Evolutionary conservation across 2,329 filamentous ascomycete species (phyloP), one percentile per base, ranked within the genome.

Genomic region (Colletotrichum eremochloae): DNA sequence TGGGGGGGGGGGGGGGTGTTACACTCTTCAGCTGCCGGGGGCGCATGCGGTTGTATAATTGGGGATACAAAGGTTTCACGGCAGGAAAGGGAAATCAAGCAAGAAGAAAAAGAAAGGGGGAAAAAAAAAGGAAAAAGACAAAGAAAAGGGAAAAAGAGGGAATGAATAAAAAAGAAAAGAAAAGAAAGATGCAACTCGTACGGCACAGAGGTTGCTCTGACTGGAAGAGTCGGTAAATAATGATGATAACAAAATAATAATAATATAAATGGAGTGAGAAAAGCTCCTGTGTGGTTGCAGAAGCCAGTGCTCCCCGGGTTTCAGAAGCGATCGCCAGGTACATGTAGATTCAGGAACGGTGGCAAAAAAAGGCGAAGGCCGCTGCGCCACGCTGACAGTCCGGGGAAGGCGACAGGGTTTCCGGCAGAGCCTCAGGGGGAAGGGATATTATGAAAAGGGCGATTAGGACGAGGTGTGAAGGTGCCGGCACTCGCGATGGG

Each of bases 391-490:
- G 7, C 48, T 46, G 55, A 18, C 55, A 61, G 67, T 65, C 66
- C 66, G 70, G 70, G 70, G 66, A 72, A 67, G 63, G 33, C 31
- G 44, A 42, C 66, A 70, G 38, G 53, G 60, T 70, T 68, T 70
- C 66, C 70, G 66, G 61, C 70, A 72, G 70, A 72, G 70, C 70
- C 70, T 72, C 70, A 55, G 48, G 40, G 44, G 60, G 15, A 36
- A 44, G n/a, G 24, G 44, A 7, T 46, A 48, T n/a, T n/a, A n/a
- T 24, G 24, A 24, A 4, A 12, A n/a, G 20, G 9, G 44, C 8
- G 44, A 24, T 24, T 56, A 12, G n/a, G 40, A 53, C 40, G 46
- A 46, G 31, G 20, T 63, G 46, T 40, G 33, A 29, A 42, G 46
- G 38, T 50, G 14, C 31, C 36, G 2, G 31, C 15, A 5, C 33